Evolutionary conservation across 176 grass and related monocot species (phyloP), one percentile per base, ranked within the genome.

Genomic region (Ampelocalamus luodianensis): DNA sequence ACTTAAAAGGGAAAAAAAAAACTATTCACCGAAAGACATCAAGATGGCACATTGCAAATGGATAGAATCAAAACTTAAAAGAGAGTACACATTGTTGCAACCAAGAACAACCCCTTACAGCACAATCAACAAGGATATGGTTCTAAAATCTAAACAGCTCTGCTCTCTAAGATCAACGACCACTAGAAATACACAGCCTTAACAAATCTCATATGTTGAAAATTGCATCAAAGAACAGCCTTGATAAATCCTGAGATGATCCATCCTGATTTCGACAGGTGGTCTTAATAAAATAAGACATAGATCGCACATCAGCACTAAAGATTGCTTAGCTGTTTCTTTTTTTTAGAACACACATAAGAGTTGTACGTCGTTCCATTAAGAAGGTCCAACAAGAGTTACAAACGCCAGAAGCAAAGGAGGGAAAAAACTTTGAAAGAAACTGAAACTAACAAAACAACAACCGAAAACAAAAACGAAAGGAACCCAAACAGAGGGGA

Each of bases 181-280:
- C 75, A 54, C 79, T 70, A 77, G 65, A 45, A 45, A 76, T 43
- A 64, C 73, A 77, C 32, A 63, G 13, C 23, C 29, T 69, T 77
- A 50, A 77, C 43, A 78, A 78, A 72, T 36, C 42, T 32, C 23
- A 37, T 56, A 46, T 68, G 44, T 65, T 83, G 53, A 68, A 78
- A 29, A 64, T 56, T 72, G 29, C 27, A 49, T 68, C 39, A 51
- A 68, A 76, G 61, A 82, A 82, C 22, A 76, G 3, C 42, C 20
- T 39, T 39, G 49, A 23, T 70, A 70, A 11, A 45, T 37, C 66
- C 17, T 65, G 6, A 20, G 20, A 70, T 15, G 68, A 46, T 46
- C 48, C 34, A 43, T 56, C 45, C 61, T 12, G 20, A 45, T 87
- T 23, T 56, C 23, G 64, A 44, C 60, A 58, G 34, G 49, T 46